Evolutionary conservation across 495 filamentous ascomycete genomes (phyloP), one percentile per base, ranked within the genome.

Genomic region (Penicillium goetzii): DNA sequence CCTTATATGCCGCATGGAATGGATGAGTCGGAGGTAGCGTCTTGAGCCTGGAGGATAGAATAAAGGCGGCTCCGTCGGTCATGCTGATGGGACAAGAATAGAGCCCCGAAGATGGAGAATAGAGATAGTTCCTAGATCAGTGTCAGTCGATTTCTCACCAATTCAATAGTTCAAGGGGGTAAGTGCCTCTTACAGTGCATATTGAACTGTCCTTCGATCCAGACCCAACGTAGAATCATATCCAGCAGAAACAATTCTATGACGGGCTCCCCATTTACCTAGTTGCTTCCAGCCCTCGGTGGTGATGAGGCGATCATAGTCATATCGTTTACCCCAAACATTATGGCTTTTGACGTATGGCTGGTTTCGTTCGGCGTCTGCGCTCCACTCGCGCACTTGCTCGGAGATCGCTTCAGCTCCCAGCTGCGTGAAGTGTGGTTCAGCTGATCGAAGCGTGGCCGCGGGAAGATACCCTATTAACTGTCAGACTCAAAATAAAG

Each of bases 81-180:
- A 91, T 92, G 25, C 84, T 85, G 43, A 83, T 84, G 0, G 89
- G 89, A 68, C 90, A 92, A 17, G 84, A 84, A 4, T 86, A 86
- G 47, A 84, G 80, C 0, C 83, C 87, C 19, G 81, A 86, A 15
- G 86, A 88, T 6, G 80, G 84, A 17, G 84, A 78, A 78, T 87
- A 90, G 11, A 92, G 72, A 65, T 91, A 89, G 63, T 85, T 81
- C 63, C 89, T 85, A 8, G 80, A 84, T 33, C 80, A 70, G 85
- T 28, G 21, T 26, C 49, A 51, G 7, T 23, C 14, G 0, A 23
- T 26, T 2, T 19, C 41, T 43, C 10, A 43, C 21, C 41, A 43
- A 19, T 7, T 43, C n/a, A 15, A 33, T 34, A 10, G 1, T 32
- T 33, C 15, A 10, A 15, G 25, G 12, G 14, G 0, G 9, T 14